phyloP scores from a whole-genome alignment of 345 rosid genomes.

The Lenwebbia sp. region DNA sequence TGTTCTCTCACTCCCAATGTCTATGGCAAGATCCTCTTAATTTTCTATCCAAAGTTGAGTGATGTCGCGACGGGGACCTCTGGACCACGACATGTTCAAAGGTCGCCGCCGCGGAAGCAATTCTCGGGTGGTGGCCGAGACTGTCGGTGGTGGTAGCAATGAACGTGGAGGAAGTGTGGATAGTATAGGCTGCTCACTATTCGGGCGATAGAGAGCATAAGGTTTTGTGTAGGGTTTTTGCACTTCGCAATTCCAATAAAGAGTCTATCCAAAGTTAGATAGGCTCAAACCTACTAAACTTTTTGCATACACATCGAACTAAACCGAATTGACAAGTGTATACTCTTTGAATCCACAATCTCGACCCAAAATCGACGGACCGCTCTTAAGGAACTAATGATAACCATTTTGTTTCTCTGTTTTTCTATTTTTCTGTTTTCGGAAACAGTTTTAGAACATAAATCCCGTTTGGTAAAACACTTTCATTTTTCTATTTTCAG shows the following conservation, averaged over 20 bases:
- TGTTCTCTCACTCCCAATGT: background rate
- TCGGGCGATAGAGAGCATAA: no score
- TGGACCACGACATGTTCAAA: background rate
- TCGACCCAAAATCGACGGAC: background rate
- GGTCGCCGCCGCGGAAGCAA: background rate
- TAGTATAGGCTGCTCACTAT: background rate
- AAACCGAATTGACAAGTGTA: background rate
- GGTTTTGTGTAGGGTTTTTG: background rate
- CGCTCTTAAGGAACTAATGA: fast-evolving
- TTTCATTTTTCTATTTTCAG: no score
- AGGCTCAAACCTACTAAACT: background rate
- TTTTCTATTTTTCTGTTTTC: no score
- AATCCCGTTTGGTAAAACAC: no score
- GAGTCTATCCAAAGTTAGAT: background rate
- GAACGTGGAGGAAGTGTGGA: background rate
- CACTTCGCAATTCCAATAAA: background rate
- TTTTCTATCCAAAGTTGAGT: background rate
- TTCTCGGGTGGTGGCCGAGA: background rate
- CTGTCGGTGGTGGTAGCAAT: background rate
- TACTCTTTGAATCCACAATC: background rate
- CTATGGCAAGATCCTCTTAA: background rate
- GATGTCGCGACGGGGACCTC: background rate
- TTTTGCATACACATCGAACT: no score
- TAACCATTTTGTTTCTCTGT: no score
- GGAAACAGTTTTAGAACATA: no score